A percentile compares a stretch with the other conserved stretches of the same genome.
Conservation (phyloP, 1,284 basidiomycete genomes). For the Malassezia vespertilionis region DNA sequence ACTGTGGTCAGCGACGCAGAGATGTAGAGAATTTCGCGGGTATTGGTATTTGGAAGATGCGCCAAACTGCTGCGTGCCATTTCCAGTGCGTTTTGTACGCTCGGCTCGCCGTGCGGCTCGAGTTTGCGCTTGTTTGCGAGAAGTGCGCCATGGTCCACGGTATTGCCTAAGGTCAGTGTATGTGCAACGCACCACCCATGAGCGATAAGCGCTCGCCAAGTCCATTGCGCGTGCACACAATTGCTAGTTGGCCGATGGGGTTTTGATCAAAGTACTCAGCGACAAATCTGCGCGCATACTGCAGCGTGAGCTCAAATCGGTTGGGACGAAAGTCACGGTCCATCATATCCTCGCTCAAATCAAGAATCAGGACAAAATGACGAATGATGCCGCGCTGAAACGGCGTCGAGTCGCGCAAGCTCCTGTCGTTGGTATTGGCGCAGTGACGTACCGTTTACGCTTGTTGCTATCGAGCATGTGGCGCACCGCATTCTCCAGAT, state of each 20-base stretch:
- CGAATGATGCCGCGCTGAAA: constrained; percentile 91
- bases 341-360: constrained; percentile 80
- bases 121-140: constrained; percentile 77
- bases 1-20: constrained; percentile 91
- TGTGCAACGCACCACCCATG: constrained; percentile 61
- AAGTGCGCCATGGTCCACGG: constrained; percentile 76
- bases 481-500: constrained; percentile 76
- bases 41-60: constrained; percentile 87
- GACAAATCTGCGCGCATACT: constrained; percentile 69
- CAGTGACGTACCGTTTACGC: constrained; percentile 48
- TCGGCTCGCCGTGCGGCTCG: constrained; percentile 82
- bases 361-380: constrained; percentile 78
- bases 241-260: constrained; percentile 68
- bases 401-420: constrained; percentile 65
- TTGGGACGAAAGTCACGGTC: constrained; percentile 92
- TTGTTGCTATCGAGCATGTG: constrained; percentile 74
- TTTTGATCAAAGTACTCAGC: constrained; percentile 99
- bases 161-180: constrained; percentile 64
- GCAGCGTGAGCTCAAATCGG: constrained; percentile 63
- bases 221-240: constrained; percentile 42
- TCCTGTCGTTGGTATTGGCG: constrained; percentile 8
- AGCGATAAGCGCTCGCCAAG: constrained; percentile 39
- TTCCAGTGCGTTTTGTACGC: constrained; percentile 87
- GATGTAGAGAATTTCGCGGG: constrained; percentile 81
- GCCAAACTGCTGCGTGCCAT: constrained; percentile 56